Conservation (phyloP, 208 protist species). For the Naegleria lovaniensis region DNA sequence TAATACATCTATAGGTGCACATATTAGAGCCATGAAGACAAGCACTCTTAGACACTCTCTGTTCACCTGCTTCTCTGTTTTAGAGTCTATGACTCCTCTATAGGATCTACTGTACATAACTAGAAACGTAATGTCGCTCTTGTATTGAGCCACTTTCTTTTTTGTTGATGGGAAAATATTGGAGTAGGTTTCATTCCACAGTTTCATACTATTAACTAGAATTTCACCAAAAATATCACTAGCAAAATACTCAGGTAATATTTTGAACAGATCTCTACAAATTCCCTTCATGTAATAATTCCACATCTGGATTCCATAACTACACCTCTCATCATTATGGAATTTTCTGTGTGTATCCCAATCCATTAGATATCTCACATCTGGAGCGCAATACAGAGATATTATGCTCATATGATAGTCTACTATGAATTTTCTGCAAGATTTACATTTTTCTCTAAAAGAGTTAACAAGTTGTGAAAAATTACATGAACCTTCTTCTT, state of each 20-base stretch:
- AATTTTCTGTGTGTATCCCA: constrained; percentile 1
- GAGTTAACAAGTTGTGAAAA: neutral
- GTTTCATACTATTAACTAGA: neutral
- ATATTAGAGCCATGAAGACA: neutral
- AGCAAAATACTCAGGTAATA: no score
- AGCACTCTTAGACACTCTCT: neutral
- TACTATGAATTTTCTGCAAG: neutral
- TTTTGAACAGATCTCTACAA: neutral
- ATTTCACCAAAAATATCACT: neutral
- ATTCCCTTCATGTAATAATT: neutral
- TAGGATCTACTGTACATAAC: neutral
- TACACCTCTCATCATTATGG: neutral
- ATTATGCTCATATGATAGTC: neutral
- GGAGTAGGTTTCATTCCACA: neutral
- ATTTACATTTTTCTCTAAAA: neutral
- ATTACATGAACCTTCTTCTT: neutral
- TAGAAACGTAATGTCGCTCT: neutral
- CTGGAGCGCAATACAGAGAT: neutral
- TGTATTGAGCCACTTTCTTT: neutral
- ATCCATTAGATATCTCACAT: neutral
- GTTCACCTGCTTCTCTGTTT: neutral
- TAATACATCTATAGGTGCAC: neutral
- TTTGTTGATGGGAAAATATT: neutral
- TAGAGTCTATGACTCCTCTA: neutral
- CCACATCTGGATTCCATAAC: constrained; percentile 19